Percentiles rank a stretch among this genome's conserved stretches.
phyloP scores from a whole-genome alignment of 805 yeast genomes.

The Metschnikowia lachancei region DNA sequence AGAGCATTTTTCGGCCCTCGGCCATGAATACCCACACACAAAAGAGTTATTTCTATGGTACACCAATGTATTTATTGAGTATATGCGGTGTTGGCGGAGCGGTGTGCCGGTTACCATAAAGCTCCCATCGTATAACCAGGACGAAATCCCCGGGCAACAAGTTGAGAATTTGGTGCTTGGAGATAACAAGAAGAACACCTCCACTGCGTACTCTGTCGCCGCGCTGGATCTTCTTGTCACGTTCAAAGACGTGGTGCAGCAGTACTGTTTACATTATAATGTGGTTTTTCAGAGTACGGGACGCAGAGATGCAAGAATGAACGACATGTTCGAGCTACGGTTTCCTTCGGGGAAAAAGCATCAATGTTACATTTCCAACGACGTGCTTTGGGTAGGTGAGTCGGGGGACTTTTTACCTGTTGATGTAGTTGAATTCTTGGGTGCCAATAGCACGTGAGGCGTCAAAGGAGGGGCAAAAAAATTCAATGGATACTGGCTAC shows the following conservation, averaged over 20 bases:
- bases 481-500: no score
- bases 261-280: constrained; percentile 52
- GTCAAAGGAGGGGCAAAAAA: no score
- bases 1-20: constrained; percentile 2
- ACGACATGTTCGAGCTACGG: constrained; percentile 44
- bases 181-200: not conserved
- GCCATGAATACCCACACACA: not conserved
- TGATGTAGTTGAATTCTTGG: constrained; percentile 6
- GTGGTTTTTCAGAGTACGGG: constrained; percentile 40
- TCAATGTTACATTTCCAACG: constrained; percentile 56
- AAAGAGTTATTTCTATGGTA: constrained; percentile 12
- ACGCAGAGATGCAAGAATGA: constrained; percentile 30
- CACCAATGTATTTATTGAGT: constrained; percentile 5
- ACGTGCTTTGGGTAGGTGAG: constrained; percentile 55
- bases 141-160: not conserved
- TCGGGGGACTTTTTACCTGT: constrained; percentile 43
- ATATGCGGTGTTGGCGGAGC: not conserved
- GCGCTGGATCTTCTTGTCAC: constrained; percentile 43
- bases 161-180: not conserved
- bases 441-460: no score
- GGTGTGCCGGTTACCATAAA: not conserved
- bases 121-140: constrained; percentile 5
- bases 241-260: constrained; percentile 64
- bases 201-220: constrained; percentile 39
- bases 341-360: constrained; percentile 32